A percentile compares a stretch with the other conserved stretches of the same genome.
These are phyloP conservation scores for Royoungia palumana DNA, from an alignment of 768 basidiomycete species.

Conservation along the genomic window DNA sequence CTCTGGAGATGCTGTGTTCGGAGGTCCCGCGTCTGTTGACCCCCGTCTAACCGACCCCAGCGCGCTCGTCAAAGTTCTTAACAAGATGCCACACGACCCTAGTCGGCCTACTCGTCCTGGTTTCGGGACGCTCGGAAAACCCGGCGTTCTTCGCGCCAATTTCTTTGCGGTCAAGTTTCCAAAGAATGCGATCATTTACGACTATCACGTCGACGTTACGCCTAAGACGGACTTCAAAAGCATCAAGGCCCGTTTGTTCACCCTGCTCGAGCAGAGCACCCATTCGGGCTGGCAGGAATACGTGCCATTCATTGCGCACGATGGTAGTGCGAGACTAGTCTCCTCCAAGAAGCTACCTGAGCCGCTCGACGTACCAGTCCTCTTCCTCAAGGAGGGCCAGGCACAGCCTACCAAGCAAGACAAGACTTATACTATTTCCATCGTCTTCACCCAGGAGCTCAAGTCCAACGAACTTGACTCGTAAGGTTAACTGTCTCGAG, in stretches of 20 bases:
- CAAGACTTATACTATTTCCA: conserved; percentile 38
- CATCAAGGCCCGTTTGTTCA: conserved; percentile 40
- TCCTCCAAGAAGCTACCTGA: conserved; percentile 37
- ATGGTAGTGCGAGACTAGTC: conserved; percentile 41
- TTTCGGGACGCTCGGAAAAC: conserved; percentile 41
- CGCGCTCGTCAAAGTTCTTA: conserved; percentile 29
- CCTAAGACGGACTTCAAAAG: conserved; percentile 37
- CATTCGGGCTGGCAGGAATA: conserved; percentile 37
- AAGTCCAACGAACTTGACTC: conserved; percentile 26
- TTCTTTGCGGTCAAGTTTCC: conserved; percentile 47
- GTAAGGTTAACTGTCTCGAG: conserved; percentile 25
- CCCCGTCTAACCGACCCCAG: conserved; percentile 29
- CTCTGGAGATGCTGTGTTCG: conserved; percentile 30
- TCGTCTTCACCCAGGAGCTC: conserved; percentile 33
- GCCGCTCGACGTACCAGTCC: conserved; percentile 32
- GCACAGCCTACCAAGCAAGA: conserved; percentile 25
- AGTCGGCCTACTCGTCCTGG: conserved; percentile 45
- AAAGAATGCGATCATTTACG: conserved; percentile 36
- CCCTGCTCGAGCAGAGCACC: conserved; percentile 39
- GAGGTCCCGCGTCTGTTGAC: conserved; percentile 31
- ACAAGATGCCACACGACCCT: conserved; percentile 28
- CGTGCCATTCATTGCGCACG: conserved; percentile 37
- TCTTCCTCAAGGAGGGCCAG: conserved; percentile 42
- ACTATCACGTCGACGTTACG: conserved; percentile 41
- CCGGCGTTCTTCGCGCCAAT: conserved; percentile 45